Evolutionary conservation across 108 stramenopile genomes (phyloP).

Genomic region (Nannochloropsis gaditana): DNA sequence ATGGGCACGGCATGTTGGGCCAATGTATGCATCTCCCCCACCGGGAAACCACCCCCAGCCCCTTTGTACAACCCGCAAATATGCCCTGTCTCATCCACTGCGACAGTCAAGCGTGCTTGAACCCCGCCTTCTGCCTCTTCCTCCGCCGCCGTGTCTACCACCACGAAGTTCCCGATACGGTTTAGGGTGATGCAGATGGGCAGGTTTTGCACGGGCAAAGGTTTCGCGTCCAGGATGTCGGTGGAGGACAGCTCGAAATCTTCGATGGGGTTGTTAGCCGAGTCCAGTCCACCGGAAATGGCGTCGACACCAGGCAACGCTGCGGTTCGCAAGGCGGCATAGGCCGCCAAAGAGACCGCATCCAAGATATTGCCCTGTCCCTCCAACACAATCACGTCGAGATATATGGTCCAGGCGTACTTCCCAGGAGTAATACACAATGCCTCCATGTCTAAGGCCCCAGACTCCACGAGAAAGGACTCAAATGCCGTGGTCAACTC

Average conservation of each 20-base stretch:
- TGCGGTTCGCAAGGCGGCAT: neutral
- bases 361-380: neutral
- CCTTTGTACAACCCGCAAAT: neutral
- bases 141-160: neutral
- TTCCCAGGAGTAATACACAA: neutral
- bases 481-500: slow-evolving; percentile 1
- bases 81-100: neutral
- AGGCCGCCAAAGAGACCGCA: neutral
- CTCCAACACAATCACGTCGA: neutral
- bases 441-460: slow-evolving; percentile 12
- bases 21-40: neutral
- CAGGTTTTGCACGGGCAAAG: neutral
- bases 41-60: neutral
- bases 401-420: neutral
- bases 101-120: neutral
- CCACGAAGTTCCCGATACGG: neutral
- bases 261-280: neutral
- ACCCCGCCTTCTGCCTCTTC: slow-evolving; percentile 4
- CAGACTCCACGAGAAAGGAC: neutral
- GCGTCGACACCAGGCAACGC: neutral
- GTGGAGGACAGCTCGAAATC: slow-evolving; percentile 17
- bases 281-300: neutral
- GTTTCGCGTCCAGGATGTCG: neutral
- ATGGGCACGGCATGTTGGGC: slow-evolving; percentile 3
- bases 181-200: slow-evolving; percentile 1